These are phyloP conservation scores for Nemania serpens DNA, from an alignment of 2,329 filamentous ascomycete genomes.

Conservation along the genomic window DNA sequence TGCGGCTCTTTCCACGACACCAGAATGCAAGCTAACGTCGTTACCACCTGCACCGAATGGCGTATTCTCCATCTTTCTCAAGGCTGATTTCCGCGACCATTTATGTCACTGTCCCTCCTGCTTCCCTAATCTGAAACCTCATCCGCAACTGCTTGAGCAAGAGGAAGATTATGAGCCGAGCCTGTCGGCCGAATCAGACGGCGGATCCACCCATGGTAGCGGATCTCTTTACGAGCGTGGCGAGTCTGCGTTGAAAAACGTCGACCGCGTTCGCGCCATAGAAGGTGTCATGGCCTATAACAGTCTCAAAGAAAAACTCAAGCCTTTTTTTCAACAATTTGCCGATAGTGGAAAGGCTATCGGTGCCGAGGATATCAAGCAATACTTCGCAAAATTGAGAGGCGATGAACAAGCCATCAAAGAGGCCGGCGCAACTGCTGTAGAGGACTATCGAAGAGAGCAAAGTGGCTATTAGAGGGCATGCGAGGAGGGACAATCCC, in stretches of 20 bases:
- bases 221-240: constrained; percentile 88
- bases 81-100: constrained; percentile 75
- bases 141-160: constrained; percentile 87
- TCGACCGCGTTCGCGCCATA: constrained; percentile 91
- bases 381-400: constrained; percentile 90
- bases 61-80: constrained; percentile 81
- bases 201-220: constrained; percentile 68
- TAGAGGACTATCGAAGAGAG: constrained; percentile 51
- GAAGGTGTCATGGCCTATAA: constrained; percentile 99
- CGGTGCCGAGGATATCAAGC: constrained; percentile 93
- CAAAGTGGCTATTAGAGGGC: constrained; percentile 56
- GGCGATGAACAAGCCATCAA: constrained; percentile 80
- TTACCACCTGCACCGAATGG: constrained; percentile 61
- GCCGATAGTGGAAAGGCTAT: constrained; percentile 89
- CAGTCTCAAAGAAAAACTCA: constrained; percentile 93
- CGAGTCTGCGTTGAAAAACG: constrained; percentile 86
- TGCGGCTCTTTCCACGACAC: constrained; percentile 17
- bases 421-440: constrained; percentile 61
- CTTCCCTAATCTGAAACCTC: constrained; percentile 70
- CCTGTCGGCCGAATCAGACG: constrained; percentile 67
- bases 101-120: constrained; percentile 85
- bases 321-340: constrained; percentile 90
- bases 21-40: constrained; percentile 62
- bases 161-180: constrained; percentile 95
- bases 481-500: neutral